A percentile compares a stretch with the other conserved stretches of the same genome.
Conservation (phyloP, 306 rosid species). For the Alnus glutinosa region DNA sequence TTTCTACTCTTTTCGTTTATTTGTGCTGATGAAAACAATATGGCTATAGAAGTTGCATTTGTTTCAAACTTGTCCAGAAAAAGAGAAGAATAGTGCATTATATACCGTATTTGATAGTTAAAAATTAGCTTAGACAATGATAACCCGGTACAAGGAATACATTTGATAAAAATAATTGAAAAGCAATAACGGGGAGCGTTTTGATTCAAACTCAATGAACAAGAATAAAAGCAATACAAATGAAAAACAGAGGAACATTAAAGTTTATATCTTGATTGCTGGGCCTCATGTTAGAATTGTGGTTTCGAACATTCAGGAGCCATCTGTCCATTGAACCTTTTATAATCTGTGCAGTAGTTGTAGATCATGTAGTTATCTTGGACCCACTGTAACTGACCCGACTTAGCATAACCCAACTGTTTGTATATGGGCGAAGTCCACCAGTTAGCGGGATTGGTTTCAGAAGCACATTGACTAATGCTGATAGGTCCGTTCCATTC, state of each 20-base stretch:
- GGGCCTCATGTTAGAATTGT: slow-evolving; percentile 38
- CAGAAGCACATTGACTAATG: slow-evolving; percentile 53
- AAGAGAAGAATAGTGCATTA: not conserved
- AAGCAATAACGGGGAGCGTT: slow-evolving; percentile 5
- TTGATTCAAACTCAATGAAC: slow-evolving; percentile 17
- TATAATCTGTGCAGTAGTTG: slow-evolving; percentile 70
- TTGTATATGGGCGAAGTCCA: slow-evolving; percentile 57
- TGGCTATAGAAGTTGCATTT: not conserved
- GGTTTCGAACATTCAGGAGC: slow-evolving; percentile 59
- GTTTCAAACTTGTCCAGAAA: not conserved
- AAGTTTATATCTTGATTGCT: not conserved
- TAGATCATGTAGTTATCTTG: slow-evolving; percentile 63
- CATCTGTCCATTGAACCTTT: slow-evolving; percentile 55
- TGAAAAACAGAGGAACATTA: slow-evolving; percentile 11
- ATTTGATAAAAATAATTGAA: not conserved
- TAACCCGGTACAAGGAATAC: too few species aligned
- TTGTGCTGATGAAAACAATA: not conserved
- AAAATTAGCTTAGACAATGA: too few species aligned
- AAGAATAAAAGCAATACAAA: slow-evolving; percentile 23
- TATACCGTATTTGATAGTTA: too few species aligned
- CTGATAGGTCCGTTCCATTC: slow-evolving; percentile 60
- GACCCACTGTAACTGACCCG: slow-evolving; percentile 56
- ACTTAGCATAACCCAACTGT: slow-evolving; percentile 37
- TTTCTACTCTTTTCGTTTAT: not conserved
- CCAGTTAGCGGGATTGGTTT: slow-evolving; percentile 52